These are phyloP conservation scores for Funneliformis geosporum DNA, from an alignment of 192 early-diverging fungal genomes.

Conservation along the genomic window DNA sequence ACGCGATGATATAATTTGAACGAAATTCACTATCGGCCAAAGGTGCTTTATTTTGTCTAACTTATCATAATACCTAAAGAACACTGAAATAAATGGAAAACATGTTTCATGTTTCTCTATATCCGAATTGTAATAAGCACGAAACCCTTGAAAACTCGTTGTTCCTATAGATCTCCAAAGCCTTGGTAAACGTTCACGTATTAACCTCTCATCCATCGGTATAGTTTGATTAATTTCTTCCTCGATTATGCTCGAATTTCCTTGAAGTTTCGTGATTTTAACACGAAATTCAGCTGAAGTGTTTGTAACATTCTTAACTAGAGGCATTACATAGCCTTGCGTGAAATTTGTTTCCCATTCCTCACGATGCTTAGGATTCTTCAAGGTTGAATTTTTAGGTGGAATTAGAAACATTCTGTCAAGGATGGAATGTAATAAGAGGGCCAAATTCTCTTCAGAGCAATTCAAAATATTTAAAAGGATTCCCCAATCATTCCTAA, in stretches of 20 bases:
- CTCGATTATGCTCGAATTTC: neutral
- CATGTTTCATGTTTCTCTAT: neutral
- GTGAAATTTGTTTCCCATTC: slow-evolving; percentile 21
- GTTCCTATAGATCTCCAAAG: slow-evolving; percentile 27
- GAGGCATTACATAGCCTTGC: slow-evolving; percentile 7
- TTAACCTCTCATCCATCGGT: neutral
- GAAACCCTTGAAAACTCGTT: slow-evolving; percentile 4
- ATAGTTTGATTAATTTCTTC: slow-evolving; percentile 24
- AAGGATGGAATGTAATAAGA: slow-evolving; percentile 28
- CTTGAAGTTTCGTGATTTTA: neutral
- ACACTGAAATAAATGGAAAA: slow-evolving; percentile 26
- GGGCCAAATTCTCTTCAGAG: slow-evolving; percentile 16
- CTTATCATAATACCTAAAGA: slow-evolving; percentile 23
- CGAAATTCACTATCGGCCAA: slow-evolving; percentile 26
- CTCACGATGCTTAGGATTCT: slow-evolving; percentile 13
- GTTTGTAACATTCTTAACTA: slow-evolving; percentile 5
- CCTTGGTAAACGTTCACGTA: neutral
- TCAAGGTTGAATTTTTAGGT: neutral
- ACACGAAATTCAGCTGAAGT: slow-evolving; percentile 14
- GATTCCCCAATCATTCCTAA: slow-evolving; percentile 33
- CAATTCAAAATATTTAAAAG: slow-evolving; percentile 30
- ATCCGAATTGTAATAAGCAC: slow-evolving; percentile 10
- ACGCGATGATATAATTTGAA: slow-evolving; percentile 16
- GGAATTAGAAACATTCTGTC: neutral
- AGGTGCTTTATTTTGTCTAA: slow-evolving; percentile 11